Conservation (phyloP, 352 stramenopile genomes). For the Globisporangium nunn region DNA sequence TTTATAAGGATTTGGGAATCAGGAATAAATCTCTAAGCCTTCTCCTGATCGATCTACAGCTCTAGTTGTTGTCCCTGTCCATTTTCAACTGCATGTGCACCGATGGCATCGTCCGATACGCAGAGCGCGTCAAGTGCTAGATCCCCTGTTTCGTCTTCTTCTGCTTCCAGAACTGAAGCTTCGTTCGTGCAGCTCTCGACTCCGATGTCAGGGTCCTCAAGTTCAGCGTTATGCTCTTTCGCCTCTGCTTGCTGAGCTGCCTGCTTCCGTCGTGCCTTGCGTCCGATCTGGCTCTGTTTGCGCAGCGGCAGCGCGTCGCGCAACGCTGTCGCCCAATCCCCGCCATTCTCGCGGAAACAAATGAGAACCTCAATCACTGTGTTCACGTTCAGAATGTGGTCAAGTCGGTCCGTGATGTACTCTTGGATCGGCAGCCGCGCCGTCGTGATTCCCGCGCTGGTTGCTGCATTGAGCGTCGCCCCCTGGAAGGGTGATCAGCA, state of each 20-base stretch:
- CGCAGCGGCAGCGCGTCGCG: constrained; percentile 42
- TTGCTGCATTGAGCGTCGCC: constrained; percentile 45
- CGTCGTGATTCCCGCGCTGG: constrained; percentile 37
- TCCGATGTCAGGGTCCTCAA: background rate
- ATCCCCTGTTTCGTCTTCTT: background rate
- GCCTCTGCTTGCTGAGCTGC: background rate
- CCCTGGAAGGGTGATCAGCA: constrained; percentile 18
- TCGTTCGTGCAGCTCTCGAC: background rate
- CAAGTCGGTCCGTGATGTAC: constrained; percentile 47
- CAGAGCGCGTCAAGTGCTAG: too few relatives aligned
- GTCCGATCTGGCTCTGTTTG: constrained; percentile 32
- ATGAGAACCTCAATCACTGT: constrained; percentile 70
- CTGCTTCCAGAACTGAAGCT: background rate
- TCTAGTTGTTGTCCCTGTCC: too few relatives aligned
- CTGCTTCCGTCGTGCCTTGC: constrained; percentile 23
- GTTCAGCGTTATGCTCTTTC: background rate
- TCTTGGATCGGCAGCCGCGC: constrained; percentile 71
- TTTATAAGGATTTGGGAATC: too few relatives aligned
- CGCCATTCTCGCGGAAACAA: constrained; percentile 25
- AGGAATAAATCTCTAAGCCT: too few relatives aligned
- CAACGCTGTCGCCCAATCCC: constrained; percentile 46
- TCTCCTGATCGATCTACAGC: too few relatives aligned
- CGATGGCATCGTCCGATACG: too few relatives aligned
- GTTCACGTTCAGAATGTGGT: constrained; percentile 82
- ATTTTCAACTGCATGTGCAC: too few relatives aligned